Evolutionary conservation across 176 grass and related monocot species (phyloP).

Genomic region (Cocos nucifera): DNA sequence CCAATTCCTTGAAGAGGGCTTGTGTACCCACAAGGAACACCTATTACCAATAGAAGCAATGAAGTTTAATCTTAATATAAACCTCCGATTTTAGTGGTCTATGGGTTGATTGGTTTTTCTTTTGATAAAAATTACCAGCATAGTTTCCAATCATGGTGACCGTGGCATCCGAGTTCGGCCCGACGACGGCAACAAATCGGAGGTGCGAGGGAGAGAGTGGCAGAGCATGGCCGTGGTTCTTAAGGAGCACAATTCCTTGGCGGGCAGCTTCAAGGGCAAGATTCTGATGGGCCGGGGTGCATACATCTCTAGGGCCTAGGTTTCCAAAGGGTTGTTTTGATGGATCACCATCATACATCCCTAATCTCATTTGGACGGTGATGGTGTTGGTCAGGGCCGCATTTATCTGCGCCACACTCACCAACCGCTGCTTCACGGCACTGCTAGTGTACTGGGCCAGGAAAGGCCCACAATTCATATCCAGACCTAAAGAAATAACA

Average conservation of each 20-base stretch:
- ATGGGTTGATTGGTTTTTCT: too few relatives aligned
- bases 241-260: conserved; percentile 58
- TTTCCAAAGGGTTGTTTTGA: conserved; percentile 36
- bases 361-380: conserved; percentile 64
- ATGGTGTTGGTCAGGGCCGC: conserved; percentile 51
- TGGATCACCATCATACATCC: conserved; percentile 70
- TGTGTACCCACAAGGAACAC: conserved; percentile 49
- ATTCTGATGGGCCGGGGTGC: conserved; percentile 36
- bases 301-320: conserved; percentile 50
- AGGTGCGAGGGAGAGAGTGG: conserved; percentile 22
- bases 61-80: too few relatives aligned
- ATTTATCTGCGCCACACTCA: conserved; percentile 43
- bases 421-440: conserved; percentile 30
- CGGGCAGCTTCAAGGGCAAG: conserved; percentile 66
- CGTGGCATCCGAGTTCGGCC: conserved; percentile 65
- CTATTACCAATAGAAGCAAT: neutral
- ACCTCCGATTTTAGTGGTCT: too few relatives aligned
- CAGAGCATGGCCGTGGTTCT: conserved; percentile 28
- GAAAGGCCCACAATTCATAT: conserved; percentile 75
- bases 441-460: conserved; percentile 38
- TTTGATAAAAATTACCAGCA: conserved; percentile 22
- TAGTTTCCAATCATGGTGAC: conserved; percentile 89
- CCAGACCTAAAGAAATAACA: conserved; percentile 33
- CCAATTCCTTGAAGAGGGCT: conserved; percentile 54
- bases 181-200: conserved; percentile 42